These are phyloP conservation scores for Clathrospora elynae DNA, from an alignment of 2,329 filamentous ascomycete species.

Conservation along the genomic window DNA sequence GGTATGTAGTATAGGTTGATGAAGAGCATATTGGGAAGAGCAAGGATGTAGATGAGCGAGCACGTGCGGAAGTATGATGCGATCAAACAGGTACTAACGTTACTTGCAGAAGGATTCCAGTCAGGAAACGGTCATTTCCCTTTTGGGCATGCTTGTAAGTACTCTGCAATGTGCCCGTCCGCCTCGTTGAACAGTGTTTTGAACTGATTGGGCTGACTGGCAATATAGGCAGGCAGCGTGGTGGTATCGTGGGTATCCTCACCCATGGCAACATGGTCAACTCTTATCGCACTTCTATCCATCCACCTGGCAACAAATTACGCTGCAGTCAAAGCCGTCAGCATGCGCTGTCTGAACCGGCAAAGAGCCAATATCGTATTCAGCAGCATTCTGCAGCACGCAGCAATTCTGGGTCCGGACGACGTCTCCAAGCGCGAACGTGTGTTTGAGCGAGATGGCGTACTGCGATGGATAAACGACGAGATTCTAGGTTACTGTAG, in stretches of 20 bases:
- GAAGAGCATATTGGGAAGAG: constrained; percentile 21
- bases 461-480: constrained; percentile 62
- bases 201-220: constrained; percentile 23
- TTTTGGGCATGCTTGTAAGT: constrained; percentile 78
- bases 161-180: no score
- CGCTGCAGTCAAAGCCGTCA: constrained; percentile 79
- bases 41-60: constrained; percentile 11
- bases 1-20: constrained; percentile 13
- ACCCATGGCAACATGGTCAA: constrained; percentile 71
- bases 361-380: constrained; percentile 84
- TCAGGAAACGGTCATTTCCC: constrained; percentile 90
- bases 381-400: constrained; percentile 51
- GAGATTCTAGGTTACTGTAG: constrained; percentile 58
- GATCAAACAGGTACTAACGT: background rate
- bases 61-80: constrained; percentile 23
- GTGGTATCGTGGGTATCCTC: constrained; percentile 78
- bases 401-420: constrained; percentile 63
- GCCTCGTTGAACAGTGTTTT: constrained; percentile 5
- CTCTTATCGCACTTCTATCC: constrained; percentile 72
- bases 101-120: constrained; percentile 75
- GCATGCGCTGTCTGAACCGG: constrained; percentile 81
- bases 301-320: constrained; percentile 87
- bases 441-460: constrained; percentile 67
- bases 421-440: constrained; percentile 66
- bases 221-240: constrained; percentile 68